Percentiles rank a stretch among this genome's conserved stretches.
Conservation (phyloP, 441 rosid species). For the Populus trichocarpa region DNA sequence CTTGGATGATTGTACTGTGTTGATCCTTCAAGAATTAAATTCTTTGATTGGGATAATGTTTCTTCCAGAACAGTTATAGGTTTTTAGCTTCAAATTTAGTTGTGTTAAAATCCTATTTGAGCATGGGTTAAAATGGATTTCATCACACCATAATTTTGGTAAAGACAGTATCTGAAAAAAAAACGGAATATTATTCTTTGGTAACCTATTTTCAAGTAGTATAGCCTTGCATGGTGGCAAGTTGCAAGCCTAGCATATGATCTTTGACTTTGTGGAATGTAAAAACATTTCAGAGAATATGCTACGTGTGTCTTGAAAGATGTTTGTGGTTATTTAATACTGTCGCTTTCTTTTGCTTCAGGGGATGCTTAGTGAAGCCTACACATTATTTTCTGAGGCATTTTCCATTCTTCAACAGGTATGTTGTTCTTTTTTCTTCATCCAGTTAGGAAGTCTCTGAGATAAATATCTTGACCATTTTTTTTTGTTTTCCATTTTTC, state of each 20-base stretch:
- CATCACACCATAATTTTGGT: neutral
- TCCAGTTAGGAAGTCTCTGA: conserved; percentile 1
- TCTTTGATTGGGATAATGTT: neutral
- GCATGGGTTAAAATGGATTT: neutral
- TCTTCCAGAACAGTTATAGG: neutral
- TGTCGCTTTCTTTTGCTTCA: conserved; percentile 27
- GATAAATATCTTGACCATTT: conserved; percentile 5
- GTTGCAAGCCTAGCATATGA: neutral
- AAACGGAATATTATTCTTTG: neutral
- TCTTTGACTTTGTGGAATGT: neutral
- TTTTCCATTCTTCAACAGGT: conserved; percentile 99
- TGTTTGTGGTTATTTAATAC: neutral
- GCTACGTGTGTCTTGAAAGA: neutral
- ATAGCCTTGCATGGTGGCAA: neutral
- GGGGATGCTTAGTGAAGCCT: conserved; percentile 99
- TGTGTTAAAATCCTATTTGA: neutral
- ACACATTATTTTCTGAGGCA: conserved; percentile 89
- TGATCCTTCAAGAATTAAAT: neutral
- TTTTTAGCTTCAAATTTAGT: too few relatives aligned
- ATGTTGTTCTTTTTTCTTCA: conserved; percentile 14
- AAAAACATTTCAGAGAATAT: neutral
- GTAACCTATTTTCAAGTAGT: neutral
- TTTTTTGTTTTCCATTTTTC: conserved; percentile 1
- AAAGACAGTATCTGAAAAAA: neutral
- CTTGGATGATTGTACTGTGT: neutral